Evolutionary conservation across 331 rosid genomes (phyloP), one percentile per base, ranked within the genome.

Genomic region (Prunus yedoensis): DNA sequence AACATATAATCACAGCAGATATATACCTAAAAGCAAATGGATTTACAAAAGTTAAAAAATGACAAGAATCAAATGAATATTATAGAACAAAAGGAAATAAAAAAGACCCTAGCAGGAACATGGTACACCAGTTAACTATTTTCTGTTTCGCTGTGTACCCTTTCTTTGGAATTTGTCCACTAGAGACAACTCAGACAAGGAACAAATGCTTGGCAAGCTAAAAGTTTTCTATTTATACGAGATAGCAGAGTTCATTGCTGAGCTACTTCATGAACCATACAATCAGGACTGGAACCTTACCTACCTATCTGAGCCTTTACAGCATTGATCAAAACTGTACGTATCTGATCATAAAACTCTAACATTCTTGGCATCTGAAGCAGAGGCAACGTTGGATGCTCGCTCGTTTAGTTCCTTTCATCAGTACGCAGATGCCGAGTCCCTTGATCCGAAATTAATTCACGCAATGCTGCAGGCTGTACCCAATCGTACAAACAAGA

Each of bases 171-270:
- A 38, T 27, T 78, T 75, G 56, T 83, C 92, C 6, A 41, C 84
- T 32, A 76, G 11, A 66, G 84, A 79, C 59, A 25, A 50, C 30
- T 46, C 69, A 7, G 59, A 73, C 53, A 78, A 85, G 53, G 83
- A 81, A 45, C 81, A 78, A 21, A 75, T 61, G 83, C 90, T 82
- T 28, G 90, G 77, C 52, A 75, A 47, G 53, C 49, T 43, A 63
- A 1, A 38, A 38, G 43, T 38, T 38, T 35, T 38, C 43, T 1
- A 38, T 1, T 38, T 38, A 38, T 38, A 38, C 9, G 43, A 38
- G 9, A 38, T 6, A 7, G 9, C 43, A 38, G 9, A 7, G 9
- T 35, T 35, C 41, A 35, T 35, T 35, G 41, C 41, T 38, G 43
- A 38, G 43, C 9, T 38, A 32, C 76, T 62, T 83, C 76, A 66